Base-by-base conservation (phyloP, 2,329 filamentous ascomycete species). In the Paracamarosporium sp. region DNA sequence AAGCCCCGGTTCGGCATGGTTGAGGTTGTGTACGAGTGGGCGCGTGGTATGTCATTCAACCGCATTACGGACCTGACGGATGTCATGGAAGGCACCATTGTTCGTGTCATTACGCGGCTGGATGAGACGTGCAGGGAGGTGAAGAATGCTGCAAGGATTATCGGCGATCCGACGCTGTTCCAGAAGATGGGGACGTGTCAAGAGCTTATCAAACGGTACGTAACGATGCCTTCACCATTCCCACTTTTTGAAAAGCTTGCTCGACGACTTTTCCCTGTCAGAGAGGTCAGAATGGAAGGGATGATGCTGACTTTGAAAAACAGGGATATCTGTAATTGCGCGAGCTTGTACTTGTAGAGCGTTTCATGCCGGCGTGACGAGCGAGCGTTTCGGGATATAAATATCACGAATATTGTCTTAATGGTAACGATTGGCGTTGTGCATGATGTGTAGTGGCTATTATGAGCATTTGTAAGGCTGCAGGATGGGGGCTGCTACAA, bases 11-110 rank as follows among this genome's bases (percentile, higher is more conserved):
- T 99, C 73, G 95, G 94, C 1, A 85, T 99, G 55, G 93, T 97
- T 74, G 95, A 99, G 77, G 95, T 99, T 0, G 96, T 99, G 31
- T 97, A 98, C 75, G 95, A 99, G 77, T 99, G 95, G 95, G 95
- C 95, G 9, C 84, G 92, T 48, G 95, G 95, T 25, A 98, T 98
- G 92, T 94, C 91, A 51, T 99, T 99, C 83, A 96, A 96, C 79
- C 94, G 95, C 64, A 99, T 99, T 66, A 98, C 94, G 0, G 91
- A 94, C 65, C 80, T 99, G 72, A 99, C 95, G 7, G 94, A 98
- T 75, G 93, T 99, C 56, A 87, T 98, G 69, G 95, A 99, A 78
- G 95, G 95, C 1, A 98, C 95, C 0, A 98, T 99, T 79, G 95
- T 99, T 46, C 84, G 95, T 51, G 94, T 95, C 2, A 98, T 99